Base-by-base conservation (phyloP, 2,329 filamentous ascomycete genomes). In the Fusarium drepaniforme region DNA sequence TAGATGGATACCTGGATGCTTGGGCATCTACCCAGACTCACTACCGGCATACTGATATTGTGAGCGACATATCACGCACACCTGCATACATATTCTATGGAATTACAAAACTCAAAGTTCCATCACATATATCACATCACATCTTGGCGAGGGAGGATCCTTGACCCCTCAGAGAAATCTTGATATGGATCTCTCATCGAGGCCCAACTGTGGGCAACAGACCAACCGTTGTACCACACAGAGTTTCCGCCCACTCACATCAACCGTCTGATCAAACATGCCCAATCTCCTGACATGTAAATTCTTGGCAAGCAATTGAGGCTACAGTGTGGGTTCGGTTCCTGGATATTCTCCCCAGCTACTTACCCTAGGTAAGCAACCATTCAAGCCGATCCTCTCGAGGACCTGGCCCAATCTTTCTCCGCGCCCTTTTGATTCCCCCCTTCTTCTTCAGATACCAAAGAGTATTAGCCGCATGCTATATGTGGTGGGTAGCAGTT, bases 101-200 rank as follows among this genome's bases (percentile, higher is more conserved):
- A 56, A 33, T 33, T 56, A 21, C 49, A 56, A 56, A 56, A 21
- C 49, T n/a, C 15, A 56, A n/a, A 56, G 49, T 21, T 33, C 28
- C 49, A 56, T 56, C 49, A 30, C 49, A 56, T 56, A 56, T 56
- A 56, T 56, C 49, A 56, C 49, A 56, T 56, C 28, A 56, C 28
- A 33, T 33, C 49, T 33, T 56, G 49, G 49, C 49, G 33, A 13
- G 44, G 8, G 28, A 56, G 28, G 18, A 33, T 56, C 49, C 49
- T 33, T 56, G 28, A 21, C 28, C 49, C 18, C 28, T 56, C 49
- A 56, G 11, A 33, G 28, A 56, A 56, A 56, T 56, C 49, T 56
- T 56, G 49, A 56, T 33, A 56, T 56, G 49, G 28, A 33, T 56
- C 28, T 56, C 28, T 33, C 49, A 56, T 56, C 28, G 49, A 56